These are phyloP conservation scores for Mesostigma viride DNA, from an alignment of 139 green algal species.

Conservation along the genomic window DNA sequence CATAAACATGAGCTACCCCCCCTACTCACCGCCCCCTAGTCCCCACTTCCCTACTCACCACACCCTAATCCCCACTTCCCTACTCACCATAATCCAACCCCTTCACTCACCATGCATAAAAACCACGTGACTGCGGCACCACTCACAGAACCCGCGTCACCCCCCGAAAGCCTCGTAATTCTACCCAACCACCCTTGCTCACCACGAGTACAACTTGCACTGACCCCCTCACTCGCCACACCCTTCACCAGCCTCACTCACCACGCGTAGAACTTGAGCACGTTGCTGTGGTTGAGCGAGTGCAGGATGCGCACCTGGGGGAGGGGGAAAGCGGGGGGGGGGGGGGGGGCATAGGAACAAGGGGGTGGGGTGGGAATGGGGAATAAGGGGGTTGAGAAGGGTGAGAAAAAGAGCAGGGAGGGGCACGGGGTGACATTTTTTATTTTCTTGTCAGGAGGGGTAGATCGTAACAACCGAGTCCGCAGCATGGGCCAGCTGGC, in stretches of 20 bases:
- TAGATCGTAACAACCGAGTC: no score
- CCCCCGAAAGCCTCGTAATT: neutral
- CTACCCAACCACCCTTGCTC: neutral
- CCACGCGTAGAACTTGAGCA: conserved; percentile 87
- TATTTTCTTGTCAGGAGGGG: no score
- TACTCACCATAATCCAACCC: neutral
- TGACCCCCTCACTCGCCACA: neutral
- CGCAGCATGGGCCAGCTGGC: no score
- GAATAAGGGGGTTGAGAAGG: neutral
- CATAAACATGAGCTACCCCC: no score
- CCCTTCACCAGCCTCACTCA: conserved; percentile 29
- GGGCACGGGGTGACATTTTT: neutral
- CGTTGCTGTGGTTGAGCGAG: conserved; percentile 68
- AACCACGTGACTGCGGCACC: neutral
- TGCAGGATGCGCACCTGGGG: conserved; percentile 51
- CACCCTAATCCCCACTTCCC: no score
- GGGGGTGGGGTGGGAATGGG: neutral
- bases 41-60: no score
- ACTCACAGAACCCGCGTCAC: neutral
- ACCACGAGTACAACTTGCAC: neutral
- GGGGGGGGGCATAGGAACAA: no score
- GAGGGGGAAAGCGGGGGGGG: neutral
- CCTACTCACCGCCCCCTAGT: no score
- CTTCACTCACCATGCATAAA: neutral
- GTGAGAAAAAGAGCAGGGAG: conserved; percentile 2